Conservation (phyloP, 2,329 filamentous ascomycete species). For the Aurifilum marmelostoma region DNA sequence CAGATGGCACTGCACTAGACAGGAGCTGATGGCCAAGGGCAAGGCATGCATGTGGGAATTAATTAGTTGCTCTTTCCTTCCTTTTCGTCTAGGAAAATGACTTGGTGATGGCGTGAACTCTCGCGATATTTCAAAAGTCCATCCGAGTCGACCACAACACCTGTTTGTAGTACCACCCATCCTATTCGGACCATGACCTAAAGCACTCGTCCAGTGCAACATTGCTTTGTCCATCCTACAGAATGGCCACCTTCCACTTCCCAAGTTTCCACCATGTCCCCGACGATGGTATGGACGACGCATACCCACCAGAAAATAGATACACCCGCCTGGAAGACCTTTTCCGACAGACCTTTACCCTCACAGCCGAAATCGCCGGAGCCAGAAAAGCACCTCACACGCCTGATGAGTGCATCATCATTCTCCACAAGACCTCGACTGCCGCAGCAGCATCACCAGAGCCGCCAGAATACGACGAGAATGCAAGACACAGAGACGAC, state of each 20-base stretch:
- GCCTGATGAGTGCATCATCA: constrained; percentile 15
- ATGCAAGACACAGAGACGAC: neutral
- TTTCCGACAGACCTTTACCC: constrained; percentile 18
- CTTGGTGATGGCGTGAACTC: neutral
- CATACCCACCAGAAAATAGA: neutral
- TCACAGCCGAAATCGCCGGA: constrained; percentile 22
- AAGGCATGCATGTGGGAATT: neutral
- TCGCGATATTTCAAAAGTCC: too few species aligned
- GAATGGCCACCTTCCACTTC: neutral
- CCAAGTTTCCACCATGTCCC: neutral
- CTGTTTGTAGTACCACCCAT: neutral
- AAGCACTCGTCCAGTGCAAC: neutral
- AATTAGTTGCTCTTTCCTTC: neutral
- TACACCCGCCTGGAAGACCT: constrained; percentile 18
- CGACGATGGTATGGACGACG: neutral
- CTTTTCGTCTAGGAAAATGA: neutral
- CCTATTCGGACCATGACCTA: neutral
- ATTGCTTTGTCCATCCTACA: neutral
- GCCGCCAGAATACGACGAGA: neutral
- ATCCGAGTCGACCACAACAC: neutral
- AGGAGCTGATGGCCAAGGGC: neutral
- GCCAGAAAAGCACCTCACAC: neutral
- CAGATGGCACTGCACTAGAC: neutral
- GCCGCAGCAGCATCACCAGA: too few species aligned
- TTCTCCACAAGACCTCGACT: constrained; percentile 14